Evolutionary conservation across 768 basidiomycete species (phyloP), one percentile per base, ranked within the genome.

Genomic region (Tephrocybe sp.): DNA sequence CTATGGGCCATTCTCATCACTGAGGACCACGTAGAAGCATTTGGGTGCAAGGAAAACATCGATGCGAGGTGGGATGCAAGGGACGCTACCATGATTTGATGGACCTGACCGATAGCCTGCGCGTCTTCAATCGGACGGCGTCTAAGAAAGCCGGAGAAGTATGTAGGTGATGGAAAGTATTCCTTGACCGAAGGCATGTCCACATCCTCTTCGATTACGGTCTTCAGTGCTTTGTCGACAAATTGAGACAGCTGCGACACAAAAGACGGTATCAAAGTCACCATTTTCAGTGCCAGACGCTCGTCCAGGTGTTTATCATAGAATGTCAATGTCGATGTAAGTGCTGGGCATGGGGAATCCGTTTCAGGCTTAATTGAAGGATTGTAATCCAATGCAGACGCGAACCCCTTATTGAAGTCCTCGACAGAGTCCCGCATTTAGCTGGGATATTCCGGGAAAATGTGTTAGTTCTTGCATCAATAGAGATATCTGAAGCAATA

Each of bases 261-360:
- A 12, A 47, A 24, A 3, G 37, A 34, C 9, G 50, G 50, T 4
- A 39, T 16, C 1, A 22, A 36, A 28, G 12, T 15, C 9, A 51
- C 38, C 13, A 5, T 22, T 26, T 34, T 51, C 1, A 51, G 35
- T 13, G 45, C 19, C 1, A 52, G 45, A 13, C 34, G 51, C 31
- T 36, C 26, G 31, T 52, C 51, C 9, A 52, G 39, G n/a, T 52
- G 51, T 11, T 22, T 28, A 34, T 52, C 51, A 19, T 52, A 52
- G 19, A 52, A 52, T 2, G 51, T 41, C 25, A 12, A 11, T 9
- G 22, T 12, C 12, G 38, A 6, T 22, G 3, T 39, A 2, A 22
- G 19, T 9, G 9, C 11, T n/a, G 32, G 32, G 32, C 32, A 34
- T n/a, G 5, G 6, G 6, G 32, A n/a, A n/a, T 30, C 12, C 28